A percentile compares a stretch with the other conserved stretches of the same genome.
Evolutionary conservation across 495 filamentous ascomycete genomes (phyloP).

Genomic region (Lichenothelia convexa): DNA sequence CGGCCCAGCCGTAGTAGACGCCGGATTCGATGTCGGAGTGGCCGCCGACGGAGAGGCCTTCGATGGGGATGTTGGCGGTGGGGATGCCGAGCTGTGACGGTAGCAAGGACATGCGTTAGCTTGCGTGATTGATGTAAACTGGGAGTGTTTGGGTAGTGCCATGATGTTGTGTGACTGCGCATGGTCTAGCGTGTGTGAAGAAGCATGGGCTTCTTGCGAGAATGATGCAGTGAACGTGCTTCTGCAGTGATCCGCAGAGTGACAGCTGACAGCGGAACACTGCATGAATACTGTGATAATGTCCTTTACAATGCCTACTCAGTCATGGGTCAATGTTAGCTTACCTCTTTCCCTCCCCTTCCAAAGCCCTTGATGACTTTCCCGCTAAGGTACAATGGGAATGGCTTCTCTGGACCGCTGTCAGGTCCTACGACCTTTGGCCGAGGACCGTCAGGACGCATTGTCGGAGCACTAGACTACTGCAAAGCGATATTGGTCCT

Average conservation of each 20-base stretch:
- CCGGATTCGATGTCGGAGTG: constrained; percentile 53
- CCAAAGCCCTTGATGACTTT: constrained; percentile 86
- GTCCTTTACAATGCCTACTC: too few relatives aligned
- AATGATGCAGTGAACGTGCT: neutral
- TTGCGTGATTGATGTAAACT: neutral
- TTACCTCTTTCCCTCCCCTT: constrained; percentile 70
- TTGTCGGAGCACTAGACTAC: too few relatives aligned
- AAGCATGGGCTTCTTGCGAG: too few relatives aligned
- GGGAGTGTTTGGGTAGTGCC: neutral
- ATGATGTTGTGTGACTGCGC: too few relatives aligned
- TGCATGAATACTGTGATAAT: too few relatives aligned
- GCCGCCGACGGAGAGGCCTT: constrained; percentile 45
- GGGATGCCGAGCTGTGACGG: constrained; percentile 63
- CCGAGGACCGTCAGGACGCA: constrained; percentile 2
- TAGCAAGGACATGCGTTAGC: constrained; percentile 2
- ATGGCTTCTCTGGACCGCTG: constrained; percentile 54
- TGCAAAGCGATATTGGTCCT: too few relatives aligned
- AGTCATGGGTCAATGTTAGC: constrained; percentile 1
- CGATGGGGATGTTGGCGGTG: constrained; percentile 87
- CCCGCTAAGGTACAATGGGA: constrained; percentile 63
- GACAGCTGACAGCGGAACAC: too few relatives aligned
- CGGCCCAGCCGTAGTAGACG: constrained; percentile 83
- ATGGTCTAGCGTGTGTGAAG: too few relatives aligned
- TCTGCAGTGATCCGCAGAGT: too few relatives aligned
- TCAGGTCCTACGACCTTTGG: constrained; percentile 44